These are phyloP conservation scores for Fraxinus baroniana DNA, from an alignment of 305 asterid genomes.

Conservation along the genomic window DNA sequence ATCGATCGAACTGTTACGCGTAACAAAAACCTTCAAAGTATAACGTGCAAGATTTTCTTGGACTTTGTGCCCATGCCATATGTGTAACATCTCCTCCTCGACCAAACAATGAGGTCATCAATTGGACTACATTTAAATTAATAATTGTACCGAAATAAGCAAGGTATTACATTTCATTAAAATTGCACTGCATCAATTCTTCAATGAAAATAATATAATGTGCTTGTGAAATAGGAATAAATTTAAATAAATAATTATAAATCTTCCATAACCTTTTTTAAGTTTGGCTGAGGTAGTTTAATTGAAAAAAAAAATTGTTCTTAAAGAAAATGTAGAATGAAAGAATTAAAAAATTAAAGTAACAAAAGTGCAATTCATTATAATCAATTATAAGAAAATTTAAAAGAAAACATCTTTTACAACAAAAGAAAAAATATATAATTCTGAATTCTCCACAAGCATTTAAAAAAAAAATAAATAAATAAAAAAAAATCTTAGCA, in stretches of 20 bases:
- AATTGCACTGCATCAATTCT: too few relatives aligned
- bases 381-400: not conserved
- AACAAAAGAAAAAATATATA: constrained; percentile 13
- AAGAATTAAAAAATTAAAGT: not conserved
- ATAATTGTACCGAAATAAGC: not conserved
- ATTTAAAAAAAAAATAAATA: not conserved
- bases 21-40: too few relatives aligned
- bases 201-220: not conserved
- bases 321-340: not conserved
- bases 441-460: not conserved
- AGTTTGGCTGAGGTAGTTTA: not conserved
- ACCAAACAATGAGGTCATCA: not conserved
- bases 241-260: too few relatives aligned
- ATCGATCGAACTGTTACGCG: too few relatives aligned
- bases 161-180: not conserved
- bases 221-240: not conserved
- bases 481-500: constrained; percentile 42
- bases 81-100: not conserved
- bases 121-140: not conserved
- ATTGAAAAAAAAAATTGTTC: too few relatives aligned
- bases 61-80: not conserved
- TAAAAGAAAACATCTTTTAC: constrained; percentile 17
- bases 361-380: not conserved
- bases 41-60: not conserved
- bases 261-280: too few relatives aligned